phyloP scores from a whole-genome alignment of 2,329 filamentous ascomycete species.

The Alternaria ventricosa region DNA sequence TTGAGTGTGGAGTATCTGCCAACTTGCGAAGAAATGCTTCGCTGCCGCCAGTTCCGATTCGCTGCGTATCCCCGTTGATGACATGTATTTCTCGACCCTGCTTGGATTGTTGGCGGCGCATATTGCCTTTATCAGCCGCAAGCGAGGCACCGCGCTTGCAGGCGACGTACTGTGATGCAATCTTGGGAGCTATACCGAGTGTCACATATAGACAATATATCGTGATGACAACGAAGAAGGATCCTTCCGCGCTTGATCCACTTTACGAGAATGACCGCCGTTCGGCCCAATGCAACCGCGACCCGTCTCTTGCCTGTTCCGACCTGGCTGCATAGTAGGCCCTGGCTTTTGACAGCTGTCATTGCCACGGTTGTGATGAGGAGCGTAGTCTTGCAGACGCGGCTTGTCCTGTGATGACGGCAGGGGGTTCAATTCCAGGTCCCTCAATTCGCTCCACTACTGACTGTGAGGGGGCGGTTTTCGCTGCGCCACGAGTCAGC shows the following conservation, averaged over 20 bases:
- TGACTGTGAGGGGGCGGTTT: neutral
- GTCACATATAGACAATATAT: constrained; percentile 5
- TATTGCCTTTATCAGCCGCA: neutral
- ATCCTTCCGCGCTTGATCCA: constrained; percentile 1
- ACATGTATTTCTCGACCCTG: neutral
- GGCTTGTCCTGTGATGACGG: constrained; percentile 2
- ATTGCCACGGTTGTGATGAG: constrained; percentile 3
- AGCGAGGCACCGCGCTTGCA: neutral
- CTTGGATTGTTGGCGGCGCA: neutral
- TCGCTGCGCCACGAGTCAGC: constrained; percentile 2
- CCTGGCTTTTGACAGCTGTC: constrained; percentile 13
- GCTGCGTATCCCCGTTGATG: neutral
- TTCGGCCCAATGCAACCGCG: constrained; percentile 13
- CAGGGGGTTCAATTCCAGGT: neutral
- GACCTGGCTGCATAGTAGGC: constrained; percentile 8
- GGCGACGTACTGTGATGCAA: neutral
- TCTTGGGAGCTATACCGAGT: neutral
- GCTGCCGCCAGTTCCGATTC: constrained; percentile 10
- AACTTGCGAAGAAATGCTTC: neutral
- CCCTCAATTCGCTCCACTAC: neutral
- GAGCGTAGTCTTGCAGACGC: constrained; percentile 2
- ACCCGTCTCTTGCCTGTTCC: constrained; percentile 11
- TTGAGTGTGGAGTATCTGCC: neutral
- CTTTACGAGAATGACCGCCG: neutral
- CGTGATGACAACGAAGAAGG: neutral